These are phyloP conservation scores for Plenodomus tracheiphilus DNA, from an alignment of 2,329 filamentous ascomycete species.

Conservation along the genomic window DNA sequence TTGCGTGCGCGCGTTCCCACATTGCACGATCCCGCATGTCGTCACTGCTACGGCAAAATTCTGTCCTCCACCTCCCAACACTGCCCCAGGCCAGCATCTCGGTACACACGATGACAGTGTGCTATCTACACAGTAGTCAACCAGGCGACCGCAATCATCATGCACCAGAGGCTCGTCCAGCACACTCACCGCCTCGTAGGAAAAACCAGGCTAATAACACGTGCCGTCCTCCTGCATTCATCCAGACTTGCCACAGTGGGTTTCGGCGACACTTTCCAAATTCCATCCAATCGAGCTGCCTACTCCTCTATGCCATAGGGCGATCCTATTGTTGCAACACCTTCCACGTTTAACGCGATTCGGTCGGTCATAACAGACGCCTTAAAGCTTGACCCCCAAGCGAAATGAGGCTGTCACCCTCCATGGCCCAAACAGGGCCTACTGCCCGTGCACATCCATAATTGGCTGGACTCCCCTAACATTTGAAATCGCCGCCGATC, in stretches of 20 bases:
- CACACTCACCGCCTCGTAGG: slow-evolving; percentile 9
- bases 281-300: slow-evolving; percentile 8
- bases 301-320: slow-evolving; percentile 8
- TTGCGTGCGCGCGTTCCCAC: slow-evolving; percentile 4
- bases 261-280: slow-evolving; percentile 5
- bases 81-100: too few relatives aligned
- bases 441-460: neutral
- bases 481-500: neutral
- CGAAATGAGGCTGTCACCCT: slow-evolving; percentile 9
- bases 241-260: slow-evolving; percentile 11
- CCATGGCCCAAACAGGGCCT: neutral
- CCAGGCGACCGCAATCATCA: slow-evolving; percentile 1
- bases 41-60: slow-evolving; percentile 7
- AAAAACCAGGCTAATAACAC: slow-evolving; percentile 2
- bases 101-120: too few relatives aligned
- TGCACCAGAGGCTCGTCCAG: neutral
- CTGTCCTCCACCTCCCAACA: neutral
- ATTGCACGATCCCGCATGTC: slow-evolving; percentile 5
- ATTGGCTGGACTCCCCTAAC: neutral
- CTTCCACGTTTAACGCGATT: neutral
- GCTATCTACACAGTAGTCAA: too few relatives aligned
- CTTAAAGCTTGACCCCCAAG: slow-evolving; percentile 3
- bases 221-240: slow-evolving; percentile 14
- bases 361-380: neutral
- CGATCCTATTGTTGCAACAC: slow-evolving; percentile 11